phyloP scores from a whole-genome alignment of 2,329 filamentous ascomycete genomes.

The Microthyrium microscopicum region DNA sequence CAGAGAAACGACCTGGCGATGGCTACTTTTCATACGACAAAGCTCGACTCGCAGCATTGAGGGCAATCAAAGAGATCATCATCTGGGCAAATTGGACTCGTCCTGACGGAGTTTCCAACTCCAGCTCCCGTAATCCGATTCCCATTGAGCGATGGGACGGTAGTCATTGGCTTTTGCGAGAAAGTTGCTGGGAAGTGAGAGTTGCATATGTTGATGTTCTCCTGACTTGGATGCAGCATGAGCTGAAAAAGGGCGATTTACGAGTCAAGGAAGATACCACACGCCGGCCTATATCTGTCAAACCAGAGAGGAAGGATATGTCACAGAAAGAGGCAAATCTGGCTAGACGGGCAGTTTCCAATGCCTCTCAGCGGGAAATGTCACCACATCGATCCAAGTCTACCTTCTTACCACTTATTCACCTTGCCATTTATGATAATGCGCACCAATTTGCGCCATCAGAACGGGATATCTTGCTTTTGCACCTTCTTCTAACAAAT shows the following conservation, averaged over 20 bases:
- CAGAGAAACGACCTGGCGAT: conserved; percentile 36
- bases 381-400: conserved; percentile 34
- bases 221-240: conserved; percentile 68
- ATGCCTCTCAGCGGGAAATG: conserved; percentile 45
- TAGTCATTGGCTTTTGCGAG: conserved; percentile 83
- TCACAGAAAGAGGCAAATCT: conserved; percentile 25
- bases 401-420: conserved; percentile 67
- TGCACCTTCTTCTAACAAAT: conserved; percentile 61
- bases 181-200: conserved; percentile 60
- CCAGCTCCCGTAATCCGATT: conserved; percentile 56
- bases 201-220: conserved; percentile 75
- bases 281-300: conserved; percentile 1
- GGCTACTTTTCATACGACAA: conserved; percentile 47
- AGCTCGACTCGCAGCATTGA: conserved; percentile 49
- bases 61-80: conserved; percentile 67
- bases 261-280: conserved; percentile 39
- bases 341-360: conserved; percentile 51
- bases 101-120: conserved; percentile 24
- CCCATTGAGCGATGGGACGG: conserved; percentile 82
- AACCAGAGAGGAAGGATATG: conserved; percentile 23
- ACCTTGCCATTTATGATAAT: conserved; percentile 80
- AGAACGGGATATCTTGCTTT: conserved; percentile 57
- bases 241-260: conserved; percentile 52
- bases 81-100: conserved; percentile 58
- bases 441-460: conserved; percentile 56